Evolutionary conservation across 2,329 filamentous ascomycete genomes (phyloP).

Genomic region (Penicillium occitanis): DNA sequence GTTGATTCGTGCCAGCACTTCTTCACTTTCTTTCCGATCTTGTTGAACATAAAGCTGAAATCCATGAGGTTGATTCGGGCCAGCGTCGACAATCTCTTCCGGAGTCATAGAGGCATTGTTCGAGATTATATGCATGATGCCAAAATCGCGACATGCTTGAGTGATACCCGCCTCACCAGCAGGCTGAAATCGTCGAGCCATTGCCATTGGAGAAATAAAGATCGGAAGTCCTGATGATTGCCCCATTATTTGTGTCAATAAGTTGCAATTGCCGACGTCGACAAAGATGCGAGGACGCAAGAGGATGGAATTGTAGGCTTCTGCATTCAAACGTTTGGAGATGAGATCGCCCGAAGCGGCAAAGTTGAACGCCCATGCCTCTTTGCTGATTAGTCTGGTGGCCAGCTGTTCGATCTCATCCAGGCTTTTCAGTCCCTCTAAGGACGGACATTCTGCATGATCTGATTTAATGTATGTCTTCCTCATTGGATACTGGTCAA

Average conservation of each 20-base stretch:
- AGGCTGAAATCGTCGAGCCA: constrained; percentile 82
- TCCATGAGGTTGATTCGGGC: constrained; percentile 75
- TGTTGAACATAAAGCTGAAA: constrained; percentile 96
- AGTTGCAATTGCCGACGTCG: constrained; percentile 76
- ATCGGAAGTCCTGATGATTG: constrained; percentile 73
- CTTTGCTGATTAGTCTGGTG: constrained; percentile 73
- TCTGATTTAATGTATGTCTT: not conserved
- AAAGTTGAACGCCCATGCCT: constrained; percentile 94
- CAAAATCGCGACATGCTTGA: constrained; percentile 70
- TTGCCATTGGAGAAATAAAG: constrained; percentile 82
- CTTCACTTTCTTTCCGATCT: constrained; percentile 76
- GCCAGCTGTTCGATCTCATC: constrained; percentile 85
- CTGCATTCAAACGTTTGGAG: constrained; percentile 77
- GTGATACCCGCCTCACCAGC: constrained; percentile 85
- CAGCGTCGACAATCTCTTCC: constrained; percentile 78
- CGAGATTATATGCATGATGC: constrained; percentile 79
- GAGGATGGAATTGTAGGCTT: constrained; percentile 76
- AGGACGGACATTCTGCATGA: constrained; percentile 43
- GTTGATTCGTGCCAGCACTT: constrained; percentile 75
- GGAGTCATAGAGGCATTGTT: constrained; percentile 94
- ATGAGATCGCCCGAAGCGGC: constrained; percentile 80
- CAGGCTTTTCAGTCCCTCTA: constrained; percentile 76
- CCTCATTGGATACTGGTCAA: not conserved
- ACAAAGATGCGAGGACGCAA: constrained; percentile 87
- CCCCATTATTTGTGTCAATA: constrained; percentile 73